Conservation (phyloP, 768 basidiomycete species). For the Naematelia encephala region DNA sequence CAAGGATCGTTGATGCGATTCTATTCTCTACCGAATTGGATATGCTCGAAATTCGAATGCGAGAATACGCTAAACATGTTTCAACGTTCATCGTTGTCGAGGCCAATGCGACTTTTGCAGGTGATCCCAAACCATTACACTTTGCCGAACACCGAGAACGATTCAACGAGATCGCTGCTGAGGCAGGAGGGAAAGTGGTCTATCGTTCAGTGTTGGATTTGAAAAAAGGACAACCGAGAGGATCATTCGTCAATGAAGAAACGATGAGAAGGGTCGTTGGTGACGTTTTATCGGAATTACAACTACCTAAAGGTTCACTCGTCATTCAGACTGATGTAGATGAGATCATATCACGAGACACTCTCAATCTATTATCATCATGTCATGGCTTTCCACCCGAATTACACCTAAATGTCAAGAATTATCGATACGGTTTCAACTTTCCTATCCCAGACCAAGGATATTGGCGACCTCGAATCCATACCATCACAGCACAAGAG, state of each 20-base stretch:
- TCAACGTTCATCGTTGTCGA: conserved; percentile 30
- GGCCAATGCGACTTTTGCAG: conserved; percentile 28
- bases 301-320: conserved; percentile 11
- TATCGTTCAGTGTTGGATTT: conserved; percentile 16
- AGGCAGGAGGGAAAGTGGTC: conserved; percentile 3
- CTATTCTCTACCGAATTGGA: conserved; percentile 32
- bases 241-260: conserved; percentile 27
- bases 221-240: conserved; percentile 5
- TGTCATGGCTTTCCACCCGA: conserved; percentile 15
- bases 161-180: conserved; percentile 16
- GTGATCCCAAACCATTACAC: conserved; percentile 21
- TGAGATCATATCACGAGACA: conserved; percentile 27
- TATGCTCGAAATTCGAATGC: conserved; percentile 35
- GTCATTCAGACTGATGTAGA: conserved; percentile 26
- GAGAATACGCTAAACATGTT: conserved; percentile 27
- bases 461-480: conserved; percentile 23
- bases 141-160: conserved; percentile 18
- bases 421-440: conserved; percentile 24
- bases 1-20: conserved; percentile 24
- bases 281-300: conserved; percentile 5
- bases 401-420: conserved; percentile 27
- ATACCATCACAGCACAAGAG: neutral
- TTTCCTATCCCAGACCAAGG: conserved; percentile 20
- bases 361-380: conserved; percentile 13
- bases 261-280: conserved; percentile 11